Evolutionary conservation across 1,284 basidiomycete genomes (phyloP), one percentile per base, ranked within the genome.

Genomic region (Singerocomus rubriflavus): DNA sequence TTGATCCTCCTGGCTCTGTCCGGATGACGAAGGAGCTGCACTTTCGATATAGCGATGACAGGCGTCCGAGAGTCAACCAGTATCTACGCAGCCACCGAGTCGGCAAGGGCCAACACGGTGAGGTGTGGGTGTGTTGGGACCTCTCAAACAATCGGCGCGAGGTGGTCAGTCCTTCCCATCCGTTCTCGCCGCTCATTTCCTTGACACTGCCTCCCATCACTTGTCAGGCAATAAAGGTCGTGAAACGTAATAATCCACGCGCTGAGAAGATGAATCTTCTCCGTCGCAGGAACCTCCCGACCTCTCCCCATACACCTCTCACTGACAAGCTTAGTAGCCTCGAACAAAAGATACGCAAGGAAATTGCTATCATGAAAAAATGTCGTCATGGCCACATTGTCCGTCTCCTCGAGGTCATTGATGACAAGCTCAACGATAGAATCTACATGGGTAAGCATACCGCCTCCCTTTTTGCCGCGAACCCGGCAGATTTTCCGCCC

Each of bases 301-400:
- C 77, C 27, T 67, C 80, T 25, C 70, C 74, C 51, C 77, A 82
- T 64, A 68, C 73, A 2, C 76, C 74, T 29, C 69, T 87, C 16
- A 78, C 77, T 8, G 84, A 86, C 68, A 77, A 77, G 52, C 73
- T 87, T 30, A 74, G 78, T 50, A 86, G 82, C 34, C 88, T 87
- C 41, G 90, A 93, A 64, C 78, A 83, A 59, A 90, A 90, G 73
- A 89, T 93, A 59, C 78, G 82, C 61, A 84, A 85, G 63, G 94
- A 99, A 72, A 98, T 99, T 56, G 96, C 95, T 6, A 96, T 99
- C 68, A 94, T 99, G 89, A 98, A 98, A 74, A 95, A 97, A 65
- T 86, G 91, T 64, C 77, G 85, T 53, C 95, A 99, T 67, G 85
- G 88, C 0, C 89, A 99, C 65, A 87, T 99, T 51, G 96, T 99